Conservation (phyloP, 768 basidiomycete genomes). For the Phallus indusiatus region DNA sequence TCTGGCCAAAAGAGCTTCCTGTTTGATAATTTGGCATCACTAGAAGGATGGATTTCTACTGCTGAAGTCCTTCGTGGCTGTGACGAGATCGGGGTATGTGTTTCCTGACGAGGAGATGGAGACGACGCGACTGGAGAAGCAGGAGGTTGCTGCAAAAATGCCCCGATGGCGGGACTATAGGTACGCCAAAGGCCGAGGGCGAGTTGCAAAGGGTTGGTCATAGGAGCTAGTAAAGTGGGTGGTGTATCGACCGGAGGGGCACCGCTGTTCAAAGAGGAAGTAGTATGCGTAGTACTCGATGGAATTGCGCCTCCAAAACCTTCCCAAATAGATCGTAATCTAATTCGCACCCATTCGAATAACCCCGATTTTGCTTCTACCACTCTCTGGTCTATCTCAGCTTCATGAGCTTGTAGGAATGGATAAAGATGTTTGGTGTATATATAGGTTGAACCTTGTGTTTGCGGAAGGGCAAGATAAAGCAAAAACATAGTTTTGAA, state of each 20-base stretch:
- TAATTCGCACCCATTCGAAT: neutral
- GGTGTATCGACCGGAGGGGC: slow-evolving; percentile 18
- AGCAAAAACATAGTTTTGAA: slow-evolving; percentile 79
- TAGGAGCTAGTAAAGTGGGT: slow-evolving; percentile 42
- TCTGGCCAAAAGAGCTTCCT: slow-evolving; percentile 32
- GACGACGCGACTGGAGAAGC: slow-evolving; percentile 23
- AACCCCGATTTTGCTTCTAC: neutral
- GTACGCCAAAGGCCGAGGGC: slow-evolving; percentile 63
- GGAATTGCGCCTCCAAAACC: slow-evolving; percentile 49
- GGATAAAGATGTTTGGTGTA: slow-evolving; percentile 75
- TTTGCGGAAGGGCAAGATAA: slow-evolving; percentile 86
- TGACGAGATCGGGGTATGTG: slow-evolving; percentile 14
- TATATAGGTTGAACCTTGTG: slow-evolving; percentile 77
- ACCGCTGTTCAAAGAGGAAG: neutral
- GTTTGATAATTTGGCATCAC: slow-evolving; percentile 22
- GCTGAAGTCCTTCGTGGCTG: neutral
- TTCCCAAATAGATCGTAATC: slow-evolving; percentile 48
- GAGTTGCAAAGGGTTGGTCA: slow-evolving; percentile 57
- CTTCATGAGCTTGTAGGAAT: slow-evolving; percentile 73
- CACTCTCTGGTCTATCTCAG: slow-evolving; percentile 54
- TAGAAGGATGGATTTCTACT: neutral
- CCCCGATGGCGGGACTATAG: slow-evolving; percentile 64
- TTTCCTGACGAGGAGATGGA: slow-evolving; percentile 22
- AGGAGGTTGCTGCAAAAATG: slow-evolving; percentile 46
- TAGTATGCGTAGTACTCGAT: slow-evolving; percentile 10